Base-by-base conservation (phyloP, 176 grass and related monocot species). In the Secale cereale region DNA sequence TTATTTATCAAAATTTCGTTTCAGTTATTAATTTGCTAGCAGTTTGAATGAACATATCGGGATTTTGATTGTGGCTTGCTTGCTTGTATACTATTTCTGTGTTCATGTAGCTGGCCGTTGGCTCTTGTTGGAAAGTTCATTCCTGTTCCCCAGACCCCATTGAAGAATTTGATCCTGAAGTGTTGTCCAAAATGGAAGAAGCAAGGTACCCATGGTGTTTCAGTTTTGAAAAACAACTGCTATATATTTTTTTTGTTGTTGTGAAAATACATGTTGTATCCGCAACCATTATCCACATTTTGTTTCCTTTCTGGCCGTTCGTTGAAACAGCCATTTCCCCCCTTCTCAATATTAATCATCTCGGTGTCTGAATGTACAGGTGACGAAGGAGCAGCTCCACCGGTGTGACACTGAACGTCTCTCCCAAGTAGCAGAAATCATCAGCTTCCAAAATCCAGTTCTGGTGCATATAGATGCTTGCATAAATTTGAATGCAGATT, bases 81-180 rank as follows among this genome's bases (percentile, higher is more conserved):
- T 69, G 7, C 39, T 83, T 65, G 30, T 52, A 22, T 87, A 87
- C 30, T 59, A 80, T 67, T 67, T 61, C 48, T 19, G 65, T 89
- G 17, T 78, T 87, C 61, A 20, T 70, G 87, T 87, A 96, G 94
- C 81, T 96, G 94, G 94, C 94, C 94, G 67, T 83, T 96, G 79
- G 94, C 94, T 76, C 69, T 93, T 66, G 63, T 89, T 68, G 94
- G 91, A 75, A 96, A 96, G 40, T 86, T 96, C 57, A 87, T 96
- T 80, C 94, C 94, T 28, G 91, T 96, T 84, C 94, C 94, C 6
- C 57, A 87, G 77, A 91, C 66, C 77, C 67, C 75, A 77, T 80
- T 96, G 86, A 88, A 71, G 41, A 46, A 87, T 74, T 10, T 77
- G 8, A 74, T 96, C 63, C 0, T 29, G 22, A 63, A 63, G 62